A percentile compares a stretch with the other conserved stretches of the same genome.
phyloP scores from a whole-genome alignment of 768 basidiomycete species.

The Thelephora ganbajun region DNA sequence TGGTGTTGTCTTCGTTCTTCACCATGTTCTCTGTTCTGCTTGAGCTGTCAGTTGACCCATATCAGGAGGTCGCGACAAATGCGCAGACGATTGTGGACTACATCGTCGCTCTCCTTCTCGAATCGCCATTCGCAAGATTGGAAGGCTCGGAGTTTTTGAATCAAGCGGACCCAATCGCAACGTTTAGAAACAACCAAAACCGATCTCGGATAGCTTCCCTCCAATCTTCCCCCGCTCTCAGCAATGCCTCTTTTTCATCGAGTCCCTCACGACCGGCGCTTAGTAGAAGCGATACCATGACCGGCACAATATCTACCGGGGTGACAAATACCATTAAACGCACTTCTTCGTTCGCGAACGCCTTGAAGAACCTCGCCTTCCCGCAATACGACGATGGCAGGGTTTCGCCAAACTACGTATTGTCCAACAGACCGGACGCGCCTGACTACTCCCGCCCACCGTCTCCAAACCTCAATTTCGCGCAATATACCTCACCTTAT shows the following conservation, averaged over 20 bases:
- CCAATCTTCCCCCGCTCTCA: conserved; percentile 31
- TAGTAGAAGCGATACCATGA: conserved; percentile 48
- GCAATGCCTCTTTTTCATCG: conserved; percentile 30
- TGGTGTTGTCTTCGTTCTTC: conserved; percentile 84
- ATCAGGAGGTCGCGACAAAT: conserved; percentile 82
- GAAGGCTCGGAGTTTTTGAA: conserved; percentile 47
- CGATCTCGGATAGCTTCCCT: conserved; percentile 34
- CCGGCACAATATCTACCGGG: conserved; percentile 43
- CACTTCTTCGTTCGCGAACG: conserved; percentile 71
- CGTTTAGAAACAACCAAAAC: conserved; percentile 14
- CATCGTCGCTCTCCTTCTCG: conserved; percentile 76
- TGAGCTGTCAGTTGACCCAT: conserved; percentile 87
- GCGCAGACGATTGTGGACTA: conserved; percentile 91
- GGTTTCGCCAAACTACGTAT: conserved; percentile 21
- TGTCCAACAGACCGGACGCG: conserved; percentile 14
- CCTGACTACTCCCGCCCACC: conserved; percentile 48
- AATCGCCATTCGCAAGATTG: conserved; percentile 74
- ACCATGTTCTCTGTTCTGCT: conserved; percentile 81
- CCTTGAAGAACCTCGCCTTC: conserved; percentile 58
- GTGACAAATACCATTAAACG: conserved; percentile 59
- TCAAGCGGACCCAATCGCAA: conserved; percentile 27
- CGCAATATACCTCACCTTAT: conserved; percentile 69
- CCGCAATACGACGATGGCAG: conserved; percentile 45
- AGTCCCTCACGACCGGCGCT: conserved; percentile 32
- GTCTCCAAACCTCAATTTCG: conserved; percentile 66